These are phyloP conservation scores for Trypanosoma melophagium DNA, from an alignment of 208 protist species.

Conservation along the genomic window DNA sequence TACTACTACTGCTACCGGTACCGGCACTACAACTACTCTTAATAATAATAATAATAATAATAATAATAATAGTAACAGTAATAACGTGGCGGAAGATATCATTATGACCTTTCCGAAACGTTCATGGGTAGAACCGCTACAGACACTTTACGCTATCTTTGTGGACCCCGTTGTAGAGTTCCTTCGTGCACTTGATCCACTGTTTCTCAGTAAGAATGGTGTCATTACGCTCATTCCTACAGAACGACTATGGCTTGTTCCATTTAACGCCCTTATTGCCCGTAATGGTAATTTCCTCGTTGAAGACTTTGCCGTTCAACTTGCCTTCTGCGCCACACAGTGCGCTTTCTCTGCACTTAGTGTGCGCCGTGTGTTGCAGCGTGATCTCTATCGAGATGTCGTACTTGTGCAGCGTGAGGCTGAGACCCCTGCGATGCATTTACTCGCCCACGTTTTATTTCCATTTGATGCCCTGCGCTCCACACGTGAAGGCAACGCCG, in stretches of 20 bases:
- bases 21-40: background rate
- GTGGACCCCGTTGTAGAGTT: conserved; percentile 87
- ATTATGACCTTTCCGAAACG: conserved; percentile 67
- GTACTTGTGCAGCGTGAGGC: conserved; percentile 63
- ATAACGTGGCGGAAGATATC: conserved; percentile 30
- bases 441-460: conserved; percentile 37
- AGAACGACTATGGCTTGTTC: conserved; percentile 74
- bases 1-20: background rate
- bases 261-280: conserved; percentile 86
- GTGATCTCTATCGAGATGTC: conserved; percentile 57
- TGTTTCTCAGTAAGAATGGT: conserved; percentile 48
- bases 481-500: conserved; percentile 48
- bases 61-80: background rate
- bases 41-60: background rate
- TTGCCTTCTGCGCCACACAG: conserved; percentile 84
- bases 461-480: conserved; percentile 68
- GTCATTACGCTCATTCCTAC: conserved; percentile 85
- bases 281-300: conserved; percentile 71
- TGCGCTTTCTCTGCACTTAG: conserved; percentile 62
- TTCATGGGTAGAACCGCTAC: conserved; percentile 83
- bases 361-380: conserved; percentile 56
- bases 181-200: conserved; percentile 57
- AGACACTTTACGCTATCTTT: conserved; percentile 77
- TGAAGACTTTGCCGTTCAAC: conserved; percentile 80
- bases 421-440: conserved; percentile 26